Evolutionary conservation across 768 basidiomycete genomes (phyloP), one percentile per base, ranked within the genome.

Genomic region (Rhizopogon vesiculosus): DNA sequence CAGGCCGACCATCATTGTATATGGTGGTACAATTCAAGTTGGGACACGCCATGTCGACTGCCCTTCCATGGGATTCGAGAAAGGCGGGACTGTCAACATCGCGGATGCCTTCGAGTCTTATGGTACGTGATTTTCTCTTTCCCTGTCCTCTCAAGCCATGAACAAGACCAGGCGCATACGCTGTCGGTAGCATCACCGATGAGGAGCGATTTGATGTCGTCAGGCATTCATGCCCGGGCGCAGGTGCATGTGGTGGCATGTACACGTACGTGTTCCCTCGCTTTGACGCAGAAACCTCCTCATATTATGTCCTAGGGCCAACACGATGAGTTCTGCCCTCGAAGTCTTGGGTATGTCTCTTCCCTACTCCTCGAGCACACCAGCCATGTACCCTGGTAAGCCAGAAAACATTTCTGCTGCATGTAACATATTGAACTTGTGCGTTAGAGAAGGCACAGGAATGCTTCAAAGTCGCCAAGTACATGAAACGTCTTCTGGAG

Each of bases 231-330:
- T 94, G 92, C 64, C 91, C 92, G 15, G 89, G 89, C 9, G 73
- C 89, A 15, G 92, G 92, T 40, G 89, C 86, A 22, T 93, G 91
- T 61, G 91, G 91, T 29, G 91, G 90, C 13, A 93, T 93, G 91
- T 93, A 85, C 66, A 92, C 91, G 82, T 82, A 64, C 51, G 80
- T 74, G 44, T 18, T 29, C 41, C 16, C 25, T 25, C 42, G 40
- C 41, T 45, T 40, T 8, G 31, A 7, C 19, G 4, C 53, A 45
- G 45, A 13, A 7, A 50, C 44, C 8, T 41, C 4, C n/a, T 49
- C 15, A 28, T 22, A 39, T 45, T 35, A 39, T 50, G 12, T 10
- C 39, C 49, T 57, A 84, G 83, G 8, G 91, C 92, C 35, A 93
- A 93, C 63, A 93, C 91, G 1, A 93, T 93, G 91, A 89, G 88